Evolutionary conservation across 2,329 filamentous ascomycete species (phyloP).

Genomic region (Tolypocladium amazonense): DNA sequence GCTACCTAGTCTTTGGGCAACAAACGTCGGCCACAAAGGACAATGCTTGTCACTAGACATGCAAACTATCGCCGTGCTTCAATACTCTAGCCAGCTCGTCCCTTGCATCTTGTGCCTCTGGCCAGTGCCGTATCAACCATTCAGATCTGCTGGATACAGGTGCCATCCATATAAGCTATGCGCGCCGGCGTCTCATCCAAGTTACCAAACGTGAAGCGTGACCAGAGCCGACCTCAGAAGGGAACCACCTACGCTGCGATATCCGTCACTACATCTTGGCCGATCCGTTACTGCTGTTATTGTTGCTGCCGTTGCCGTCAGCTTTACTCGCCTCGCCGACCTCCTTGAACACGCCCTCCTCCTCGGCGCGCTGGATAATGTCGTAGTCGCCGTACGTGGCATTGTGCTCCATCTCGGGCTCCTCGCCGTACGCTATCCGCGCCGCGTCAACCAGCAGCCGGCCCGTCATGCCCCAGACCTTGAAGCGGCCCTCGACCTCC

Average conservation of each 20-base stretch:
- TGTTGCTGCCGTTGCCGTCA: conserved; percentile 14
- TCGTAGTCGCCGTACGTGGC: conserved; percentile 39
- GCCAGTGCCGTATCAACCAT: neutral
- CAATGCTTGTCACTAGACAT: conserved; percentile 72
- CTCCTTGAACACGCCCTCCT: conserved; percentile 37
- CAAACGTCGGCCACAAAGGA: conserved; percentile 65
- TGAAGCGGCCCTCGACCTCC: conserved; percentile 49
- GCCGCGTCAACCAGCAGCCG: conserved; percentile 83
- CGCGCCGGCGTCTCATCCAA: neutral
- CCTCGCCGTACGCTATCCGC: conserved; percentile 68
- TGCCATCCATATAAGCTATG: neutral
- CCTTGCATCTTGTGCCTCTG: neutral
- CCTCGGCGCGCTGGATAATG: conserved; percentile 35
- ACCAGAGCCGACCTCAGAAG: neutral
- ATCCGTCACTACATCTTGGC: conserved; percentile 17
- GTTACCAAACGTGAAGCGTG: neutral
- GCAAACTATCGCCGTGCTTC: neutral
- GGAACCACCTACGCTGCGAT: neutral
- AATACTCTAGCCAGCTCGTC: neutral
- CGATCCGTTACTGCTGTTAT: conserved; percentile 14
- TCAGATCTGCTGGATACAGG: neutral
- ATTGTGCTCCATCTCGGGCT: conserved; percentile 74
- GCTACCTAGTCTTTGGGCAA: conserved; percentile 73
- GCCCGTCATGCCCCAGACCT: conserved; percentile 93
- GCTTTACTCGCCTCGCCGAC: conserved; percentile 15